Percentiles rank a stretch among this genome's conserved stretches.
phyloP scores from a whole-genome alignment of 148 eudicot genomes.

The Selenicereus undatus region DNA sequence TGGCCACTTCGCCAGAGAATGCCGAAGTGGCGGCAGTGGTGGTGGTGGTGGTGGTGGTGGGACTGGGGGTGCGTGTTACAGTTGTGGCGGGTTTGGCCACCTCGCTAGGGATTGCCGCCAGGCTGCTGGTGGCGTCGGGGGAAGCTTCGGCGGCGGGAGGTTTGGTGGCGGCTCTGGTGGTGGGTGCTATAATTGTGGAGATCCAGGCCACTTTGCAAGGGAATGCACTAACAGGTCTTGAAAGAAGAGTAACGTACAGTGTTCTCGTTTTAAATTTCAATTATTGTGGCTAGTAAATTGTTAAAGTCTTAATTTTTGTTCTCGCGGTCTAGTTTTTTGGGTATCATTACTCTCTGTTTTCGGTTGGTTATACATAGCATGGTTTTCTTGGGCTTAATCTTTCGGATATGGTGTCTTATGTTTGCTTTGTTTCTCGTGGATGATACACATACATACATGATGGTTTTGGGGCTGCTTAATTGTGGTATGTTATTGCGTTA shows the following conservation, averaged over 20 bases:
- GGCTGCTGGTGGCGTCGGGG: constrained; percentile 16
- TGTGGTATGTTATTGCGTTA: neutral
- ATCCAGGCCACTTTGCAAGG: constrained; percentile 46
- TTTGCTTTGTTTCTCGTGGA: neutral
- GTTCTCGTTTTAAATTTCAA: constrained; percentile 1
- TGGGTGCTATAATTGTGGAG: constrained; percentile 41
- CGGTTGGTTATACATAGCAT: constrained; percentile 22
- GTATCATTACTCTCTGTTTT: constrained; percentile 10
- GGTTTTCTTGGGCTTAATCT: neutral
- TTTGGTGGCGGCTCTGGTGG: constrained; percentile 28
- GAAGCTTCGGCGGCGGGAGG: constrained; percentile 22
- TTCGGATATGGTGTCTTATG: neutral
- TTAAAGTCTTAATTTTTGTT: neutral
- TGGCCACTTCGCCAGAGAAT: constrained; percentile 36
- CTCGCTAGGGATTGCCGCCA: constrained; percentile 48
- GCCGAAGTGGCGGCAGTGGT: neutral
- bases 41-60: constrained; percentile 12
- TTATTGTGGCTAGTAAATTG: neutral
- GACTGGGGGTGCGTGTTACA: constrained; percentile 30
- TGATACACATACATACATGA: neutral
- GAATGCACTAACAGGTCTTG: constrained; percentile 33
- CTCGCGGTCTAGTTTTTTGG: neutral
- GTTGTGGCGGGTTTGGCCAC: constrained; percentile 39
- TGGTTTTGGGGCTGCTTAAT: neutral
- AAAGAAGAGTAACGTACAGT: constrained; percentile 17